Base-by-base conservation (phyloP, 768 basidiomycete species). In the Boletus huronensis region DNA sequence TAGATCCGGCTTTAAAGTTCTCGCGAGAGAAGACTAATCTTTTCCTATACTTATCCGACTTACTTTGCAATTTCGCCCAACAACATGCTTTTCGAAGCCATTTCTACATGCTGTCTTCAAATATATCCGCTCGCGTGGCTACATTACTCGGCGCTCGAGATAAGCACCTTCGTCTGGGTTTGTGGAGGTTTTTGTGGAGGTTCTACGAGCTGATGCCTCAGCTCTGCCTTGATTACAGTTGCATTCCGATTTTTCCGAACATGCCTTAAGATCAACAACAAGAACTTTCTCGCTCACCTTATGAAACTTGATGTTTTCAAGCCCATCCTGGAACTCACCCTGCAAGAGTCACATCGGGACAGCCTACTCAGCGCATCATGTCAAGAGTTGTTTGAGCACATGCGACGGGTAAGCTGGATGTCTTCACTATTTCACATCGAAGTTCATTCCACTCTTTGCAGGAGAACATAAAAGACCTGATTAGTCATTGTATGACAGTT, bases 291-390 rank as follows among this genome's bases (percentile, higher is more conserved):
- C 60, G 75, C 74, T 38, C 86, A 92, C 66, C 76, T 98, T 52
- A 82, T 87, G 68, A 95, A 96, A 74, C 78, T 89, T 58, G 92
- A 95, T 64, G 75, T 94, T 26, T 74, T 98, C 59, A 81, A 83
- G 59, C 89, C 93, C 2, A 83, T 98, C 51, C 74, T 98, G 53
- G 87, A 92, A 56, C 74, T 97, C 55, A 87, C 92, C n/a, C 66
- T 87, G 28, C 81, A 82, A 57, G 95, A 97, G 71, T 88, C 89
- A 32, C 76, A 79, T 50, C 79, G 91, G 54, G 97, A 99, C 70
- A 99, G 95, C 72, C 79, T 99, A 57, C 76, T 99, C 51, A 90
- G 88, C 63, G 94, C 93, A 63, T 92, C 94, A 36, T 98, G 93
- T 76, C 88, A 97, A 70, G 97, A 98, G 69, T 89, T 90, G 58